These are phyloP conservation scores for Podospora anserina DNA, from an alignment of 495 filamentous ascomycete genomes.

Conservation along the genomic window DNA sequence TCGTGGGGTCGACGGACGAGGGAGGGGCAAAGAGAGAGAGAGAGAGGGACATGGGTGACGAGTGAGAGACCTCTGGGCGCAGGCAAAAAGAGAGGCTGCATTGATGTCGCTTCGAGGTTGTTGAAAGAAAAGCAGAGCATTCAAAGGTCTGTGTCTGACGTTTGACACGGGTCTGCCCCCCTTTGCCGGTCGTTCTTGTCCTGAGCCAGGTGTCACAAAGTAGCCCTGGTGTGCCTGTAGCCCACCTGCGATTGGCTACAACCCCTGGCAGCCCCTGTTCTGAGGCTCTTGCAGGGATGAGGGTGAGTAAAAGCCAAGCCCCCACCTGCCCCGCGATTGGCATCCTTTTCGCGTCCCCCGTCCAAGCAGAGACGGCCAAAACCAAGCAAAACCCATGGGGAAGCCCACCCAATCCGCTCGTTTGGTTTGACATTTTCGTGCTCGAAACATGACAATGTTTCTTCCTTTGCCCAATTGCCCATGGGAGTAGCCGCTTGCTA, in stretches of 20 bases:
- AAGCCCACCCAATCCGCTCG: slow-evolving; percentile 21
- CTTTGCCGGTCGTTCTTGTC: slow-evolving; percentile 29
- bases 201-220: slow-evolving; percentile 33
- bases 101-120: slow-evolving; percentile 23
- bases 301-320: slow-evolving; percentile 6
- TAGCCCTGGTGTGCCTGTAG: slow-evolving; percentile 28
- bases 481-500: background rate
- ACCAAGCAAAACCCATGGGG: slow-evolving; percentile 5
- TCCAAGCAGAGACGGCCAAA: slow-evolving; percentile 1
- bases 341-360: slow-evolving; percentile 11
- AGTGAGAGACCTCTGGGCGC: slow-evolving; percentile 3
- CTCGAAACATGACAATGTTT: slow-evolving; percentile 39
- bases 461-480: slow-evolving; percentile 16
- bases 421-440: slow-evolving; percentile 33
- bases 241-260: slow-evolving; percentile 28
- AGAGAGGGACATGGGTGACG: background rate
- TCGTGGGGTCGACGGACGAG: background rate
- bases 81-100: slow-evolving; percentile 15
- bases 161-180: slow-evolving; percentile 22
- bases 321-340: slow-evolving; percentile 18
- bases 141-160: slow-evolving; percentile 33
- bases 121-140: slow-evolving; percentile 16
- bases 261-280: slow-evolving; percentile 15
- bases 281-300: slow-evolving; percentile 34
- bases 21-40: slow-evolving; percentile 3